These are phyloP conservation scores for Amaranthus palmeri DNA, from an alignment of 148 eudicot species.

Conservation along the genomic window DNA sequence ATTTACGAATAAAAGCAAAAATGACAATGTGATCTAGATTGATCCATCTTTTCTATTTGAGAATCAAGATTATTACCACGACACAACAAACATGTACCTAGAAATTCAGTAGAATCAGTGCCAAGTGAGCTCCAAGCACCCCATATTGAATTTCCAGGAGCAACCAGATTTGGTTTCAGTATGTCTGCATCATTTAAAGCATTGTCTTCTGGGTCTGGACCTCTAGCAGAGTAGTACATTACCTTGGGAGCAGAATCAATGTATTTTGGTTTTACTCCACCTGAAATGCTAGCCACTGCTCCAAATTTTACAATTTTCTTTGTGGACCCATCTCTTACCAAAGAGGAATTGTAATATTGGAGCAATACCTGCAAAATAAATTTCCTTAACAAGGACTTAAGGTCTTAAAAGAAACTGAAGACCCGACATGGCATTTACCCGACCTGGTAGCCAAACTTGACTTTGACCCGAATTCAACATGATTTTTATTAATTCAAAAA, in stretches of 20 bases:
- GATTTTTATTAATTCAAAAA: too few relatives aligned
- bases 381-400: neutral
- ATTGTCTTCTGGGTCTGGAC: constrained; percentile 96
- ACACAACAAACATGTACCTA: constrained; percentile 38
- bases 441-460: too few relatives aligned
- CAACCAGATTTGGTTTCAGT: constrained; percentile 87
- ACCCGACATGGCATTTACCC: too few relatives aligned
- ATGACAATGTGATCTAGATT: constrained; percentile 1
- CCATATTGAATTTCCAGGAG: constrained; percentile 97
- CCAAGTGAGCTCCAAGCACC: constrained; percentile 97
- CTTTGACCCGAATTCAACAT: too few relatives aligned
- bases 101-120: constrained; percentile 81
- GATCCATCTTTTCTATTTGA: neutral
- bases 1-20: constrained; percentile 10
- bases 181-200: constrained; percentile 75
- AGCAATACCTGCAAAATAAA: constrained; percentile 62
- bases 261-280: constrained; percentile 73
- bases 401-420: too few relatives aligned
- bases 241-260: constrained; percentile 75
- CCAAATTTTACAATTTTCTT: constrained; percentile 72
- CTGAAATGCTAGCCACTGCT: constrained; percentile 70
- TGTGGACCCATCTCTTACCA: constrained; percentile 49
- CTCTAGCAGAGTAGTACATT: constrained; percentile 97
- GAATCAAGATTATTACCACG: neutral
- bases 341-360: constrained; percentile 76